Evolutionary conservation across 208 protist species (phyloP).

Genomic region (Herpetomonas samuelpessoai): DNA sequence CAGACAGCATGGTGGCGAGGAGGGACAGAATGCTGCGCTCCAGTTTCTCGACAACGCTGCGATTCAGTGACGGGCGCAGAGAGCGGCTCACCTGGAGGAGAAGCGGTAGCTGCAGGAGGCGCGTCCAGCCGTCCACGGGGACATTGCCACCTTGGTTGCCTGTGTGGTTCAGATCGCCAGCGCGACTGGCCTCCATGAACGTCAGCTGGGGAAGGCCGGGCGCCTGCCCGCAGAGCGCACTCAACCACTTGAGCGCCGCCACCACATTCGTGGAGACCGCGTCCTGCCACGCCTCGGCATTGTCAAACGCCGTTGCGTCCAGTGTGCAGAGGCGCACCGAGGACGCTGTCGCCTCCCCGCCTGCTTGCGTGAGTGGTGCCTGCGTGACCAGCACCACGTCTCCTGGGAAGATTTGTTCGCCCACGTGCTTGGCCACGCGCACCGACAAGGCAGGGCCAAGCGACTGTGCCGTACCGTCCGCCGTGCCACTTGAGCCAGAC

Average conservation of each 20-base stretch:
- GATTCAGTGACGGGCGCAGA: conserved; percentile 22
- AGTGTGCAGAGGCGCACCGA: conserved; percentile 48
- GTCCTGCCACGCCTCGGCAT: conserved; percentile 65
- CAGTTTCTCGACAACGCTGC: conserved; percentile 35
- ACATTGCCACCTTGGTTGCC: not conserved
- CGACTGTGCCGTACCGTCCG: no score
- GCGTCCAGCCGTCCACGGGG: conserved; percentile 48
- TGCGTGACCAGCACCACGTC: conserved; percentile 47
- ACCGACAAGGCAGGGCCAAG: conserved; percentile 13
- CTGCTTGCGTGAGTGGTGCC: no score
- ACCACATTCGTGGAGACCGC: conserved; percentile 49
- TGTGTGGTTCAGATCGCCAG: not conserved
- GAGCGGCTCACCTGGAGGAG: conserved; percentile 35
- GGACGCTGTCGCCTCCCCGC: not conserved
- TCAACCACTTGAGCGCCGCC: conserved; percentile 41
- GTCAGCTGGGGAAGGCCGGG: conserved; percentile 71
- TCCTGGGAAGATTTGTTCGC: conserved; percentile 34
- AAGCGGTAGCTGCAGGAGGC: conserved; percentile 65
- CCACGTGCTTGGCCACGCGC: conserved; percentile 9
- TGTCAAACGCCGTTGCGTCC: conserved; percentile 46
- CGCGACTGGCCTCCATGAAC: conserved; percentile 39
- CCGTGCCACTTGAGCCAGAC: conserved; percentile 2
- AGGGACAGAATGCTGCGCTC: conserved; percentile 46
- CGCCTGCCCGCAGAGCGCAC: conserved; percentile 38
- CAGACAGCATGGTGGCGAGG: conserved; percentile 45